Percentiles rank a stretch among this genome's conserved stretches.
These are phyloP conservation scores for Sclerotinia spermophila DNA, from an alignment of 2,329 filamentous ascomycete species.

Conservation along the genomic window DNA sequence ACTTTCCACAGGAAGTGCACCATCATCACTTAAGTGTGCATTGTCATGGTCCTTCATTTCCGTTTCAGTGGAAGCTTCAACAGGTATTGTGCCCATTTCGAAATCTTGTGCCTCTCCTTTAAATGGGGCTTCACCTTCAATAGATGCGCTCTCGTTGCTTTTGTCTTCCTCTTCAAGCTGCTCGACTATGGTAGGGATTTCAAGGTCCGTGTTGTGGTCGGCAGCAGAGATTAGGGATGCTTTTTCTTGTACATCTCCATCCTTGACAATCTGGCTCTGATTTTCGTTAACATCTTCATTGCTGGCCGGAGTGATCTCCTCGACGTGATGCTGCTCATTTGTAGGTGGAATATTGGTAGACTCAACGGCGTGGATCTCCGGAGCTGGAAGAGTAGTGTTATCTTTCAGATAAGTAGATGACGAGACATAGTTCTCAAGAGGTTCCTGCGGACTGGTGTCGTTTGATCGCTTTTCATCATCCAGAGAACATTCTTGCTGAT, in stretches of 20 bases:
- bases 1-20: rapidly evolving
- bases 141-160: neutral
- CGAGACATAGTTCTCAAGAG: too few relatives aligned
- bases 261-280: neutral
- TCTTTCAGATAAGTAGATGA: neutral
- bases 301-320: rapidly evolving
- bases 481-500: neutral
- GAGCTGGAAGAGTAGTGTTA: neutral
- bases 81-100: neutral
- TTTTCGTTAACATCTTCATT: neutral
- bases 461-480: neutral
- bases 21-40: neutral
- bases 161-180: neutral
- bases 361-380: rapidly evolving
- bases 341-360: too few relatives aligned
- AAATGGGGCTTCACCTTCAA: neutral
- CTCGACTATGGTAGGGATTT: rapidly evolving
- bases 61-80: rapidly evolving
- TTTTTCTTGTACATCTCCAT: neutral
- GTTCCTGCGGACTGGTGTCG: neutral
- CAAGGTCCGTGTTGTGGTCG: too few relatives aligned
- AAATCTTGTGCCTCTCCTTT: neutral
- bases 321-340: neutral
- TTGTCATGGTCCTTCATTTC: too few relatives aligned
- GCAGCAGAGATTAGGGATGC: neutral